Evolutionary conservation across 441 rosid genomes (phyloP), one percentile per base, ranked within the genome.

Genomic region (Brassica hybrid): DNA sequence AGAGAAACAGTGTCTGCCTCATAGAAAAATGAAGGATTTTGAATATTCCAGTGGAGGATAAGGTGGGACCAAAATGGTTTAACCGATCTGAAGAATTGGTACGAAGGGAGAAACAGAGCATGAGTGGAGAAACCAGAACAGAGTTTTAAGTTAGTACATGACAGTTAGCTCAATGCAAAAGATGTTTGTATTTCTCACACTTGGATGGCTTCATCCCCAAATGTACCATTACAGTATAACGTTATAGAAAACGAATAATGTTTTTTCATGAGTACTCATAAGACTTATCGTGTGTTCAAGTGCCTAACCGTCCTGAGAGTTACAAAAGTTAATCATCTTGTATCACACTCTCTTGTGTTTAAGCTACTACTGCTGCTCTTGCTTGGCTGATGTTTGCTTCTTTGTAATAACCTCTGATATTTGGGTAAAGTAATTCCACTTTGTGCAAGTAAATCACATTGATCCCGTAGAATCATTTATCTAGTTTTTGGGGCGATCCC

Each of bases 1-100:
- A 62, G 34, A 48, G 72, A 69, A 74, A 64, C 76, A 12, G 38
- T 54, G 3, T 79, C 76, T 12, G 75, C 61, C 41, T 74, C 74
- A 21, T 64, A 74, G 65, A 65, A 30, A 4, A 18, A 0, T 70
- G 68, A 21, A 21, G 54, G 45, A 77, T 56, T n/a, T 65, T 2
- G 6, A 21, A 32, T 13, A 19, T 10, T 32, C 48, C 48, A 10
- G 34, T 32, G 73, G 34, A 73, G 30, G 73, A 57, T 50, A 34
- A 4, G 32, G 32, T 41, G 38, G 52, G 52, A 43, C 60, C n/a
- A 36, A 48, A 57, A 38, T 23, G 64, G 14, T 21, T 59, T 23
- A 59, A 59, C 36, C 9, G 9, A 57, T 57, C 45, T 10, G 45
- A 10, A 38, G 43, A 38, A 38, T 38, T 38, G 45, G 32, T 32